A percentile compares a stretch with the other conserved stretches of the same genome.
phyloP scores from a whole-genome alignment of 2,329 filamentous ascomycete species.

The Arachnomyces sp. region DNA sequence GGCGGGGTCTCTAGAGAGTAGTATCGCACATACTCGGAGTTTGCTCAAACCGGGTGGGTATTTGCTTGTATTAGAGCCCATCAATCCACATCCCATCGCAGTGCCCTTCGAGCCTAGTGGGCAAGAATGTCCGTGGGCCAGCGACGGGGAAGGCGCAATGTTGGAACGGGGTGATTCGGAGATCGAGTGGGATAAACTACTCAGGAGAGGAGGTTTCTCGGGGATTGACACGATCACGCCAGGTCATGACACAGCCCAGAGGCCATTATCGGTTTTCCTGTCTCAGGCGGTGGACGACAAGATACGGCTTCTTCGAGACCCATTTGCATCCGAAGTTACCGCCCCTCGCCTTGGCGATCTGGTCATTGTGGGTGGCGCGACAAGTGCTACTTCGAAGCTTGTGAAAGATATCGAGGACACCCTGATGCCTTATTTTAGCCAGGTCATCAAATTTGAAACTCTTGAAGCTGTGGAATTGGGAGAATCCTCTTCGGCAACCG shows the following conservation, averaged over 20 bases:
- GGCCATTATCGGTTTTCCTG: conserved; percentile 1
- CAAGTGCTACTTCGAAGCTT: no score
- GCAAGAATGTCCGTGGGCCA: conserved; percentile 5
- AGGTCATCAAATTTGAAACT: no score
- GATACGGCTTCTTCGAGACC: conserved; percentile 2
- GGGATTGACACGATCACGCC: conserved; percentile 8
- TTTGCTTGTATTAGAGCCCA: conserved; percentile 19
- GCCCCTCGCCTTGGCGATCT: neutral
- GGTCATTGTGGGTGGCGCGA: conserved; percentile 2
- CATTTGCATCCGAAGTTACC: neutral
- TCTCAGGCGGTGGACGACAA: conserved; percentile 7
- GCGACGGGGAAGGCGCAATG: neutral
- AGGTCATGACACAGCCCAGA: neutral
- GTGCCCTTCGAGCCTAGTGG: conserved; percentile 13
- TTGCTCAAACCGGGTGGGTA: conserved; percentile 28
- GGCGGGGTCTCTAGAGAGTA: conserved; percentile 18
- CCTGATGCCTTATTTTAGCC: no score
- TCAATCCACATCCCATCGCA: no score
- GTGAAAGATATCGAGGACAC: no score
- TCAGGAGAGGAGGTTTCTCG: conserved; percentile 8
- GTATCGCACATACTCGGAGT: conserved; percentile 19
- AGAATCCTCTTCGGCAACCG: no score
- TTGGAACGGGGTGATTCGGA: no score
- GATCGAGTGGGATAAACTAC: conserved; percentile 6
- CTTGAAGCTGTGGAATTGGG: no score